Conservation (phyloP, 2,329 filamentous ascomycete species). For the Fusarium vanettenii region DNA sequence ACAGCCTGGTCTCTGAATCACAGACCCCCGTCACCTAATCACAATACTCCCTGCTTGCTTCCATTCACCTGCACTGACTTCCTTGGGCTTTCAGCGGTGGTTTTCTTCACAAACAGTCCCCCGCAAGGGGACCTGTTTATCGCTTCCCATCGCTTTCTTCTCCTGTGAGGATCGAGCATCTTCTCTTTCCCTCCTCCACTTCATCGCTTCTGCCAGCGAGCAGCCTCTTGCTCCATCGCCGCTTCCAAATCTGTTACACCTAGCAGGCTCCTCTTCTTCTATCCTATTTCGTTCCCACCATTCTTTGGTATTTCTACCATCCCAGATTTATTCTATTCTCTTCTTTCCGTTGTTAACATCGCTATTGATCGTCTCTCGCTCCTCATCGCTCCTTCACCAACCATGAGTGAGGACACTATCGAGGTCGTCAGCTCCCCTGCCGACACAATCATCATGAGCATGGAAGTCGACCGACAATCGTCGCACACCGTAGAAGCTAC, state of each 20-base stretch:
- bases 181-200: not conserved
- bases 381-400: not conserved
- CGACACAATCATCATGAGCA: not conserved
- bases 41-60: not conserved
- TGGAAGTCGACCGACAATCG: not conserved
- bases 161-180: not conserved
- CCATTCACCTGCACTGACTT: not conserved
- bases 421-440: not conserved
- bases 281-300: not conserved
- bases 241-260: not conserved
- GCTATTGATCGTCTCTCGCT: not conserved
- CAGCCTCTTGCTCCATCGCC: not conserved
- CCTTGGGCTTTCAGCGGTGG: slow-evolving; percentile 1
- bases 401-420: not conserved
- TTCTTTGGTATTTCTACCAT: not conserved
- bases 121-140: not conserved
- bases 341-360: not conserved
- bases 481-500: not conserved
- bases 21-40: not conserved
- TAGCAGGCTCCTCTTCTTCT: not conserved
- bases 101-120: not conserved
- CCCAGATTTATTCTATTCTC: not conserved
- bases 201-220: not conserved
- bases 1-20: not conserved
- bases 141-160: not conserved